Evolutionary conservation across 148 eudicot genomes (phyloP), one percentile per base, ranked within the genome.

Genomic region (Talinum fruticosum): DNA sequence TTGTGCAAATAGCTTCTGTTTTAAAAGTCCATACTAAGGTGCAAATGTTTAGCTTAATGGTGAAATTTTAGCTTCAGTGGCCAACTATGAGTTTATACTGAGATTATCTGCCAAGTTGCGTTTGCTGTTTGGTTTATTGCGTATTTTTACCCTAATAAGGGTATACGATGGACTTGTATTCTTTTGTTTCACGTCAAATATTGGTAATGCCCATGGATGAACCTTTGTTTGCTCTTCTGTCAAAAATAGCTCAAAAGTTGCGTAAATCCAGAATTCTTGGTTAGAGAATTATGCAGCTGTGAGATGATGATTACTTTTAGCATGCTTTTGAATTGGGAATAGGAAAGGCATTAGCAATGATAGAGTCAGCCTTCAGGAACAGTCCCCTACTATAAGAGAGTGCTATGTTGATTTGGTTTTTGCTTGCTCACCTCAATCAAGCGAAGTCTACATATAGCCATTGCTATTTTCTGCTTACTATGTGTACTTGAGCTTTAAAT

Each of bases 51-150:
- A 5, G 61, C 45, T 76, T 57, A 32, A 36, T 19, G 44, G 54
- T 36, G 30, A 54, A 76, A 26, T 23, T 76, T 71, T 51, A 53
- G 54, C 29, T 75, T 37, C 1, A 26, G 51, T 64, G 36, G 57
- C 26, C 32, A n/a, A 35, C 12, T 24, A 1, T 59, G 26, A 59
- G 5, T 59, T 15, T 18, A 29, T 45, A 49, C 53, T 28, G 26
- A 59, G 6, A 5, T 24, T 59, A 29, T 59, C 64, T 59, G 64
- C 28, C 29, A 6, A 59, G 64, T 59, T 59, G 26, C n/a, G 6
- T n/a, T 29, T 8, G 10, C 29, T 59, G 10, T n/a, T n/a, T 59
- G 64, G 64, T 59, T 59, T 59, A 32, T 82, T 41, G 64, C 32
- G 73, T 26, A 74, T 73, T 73, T 54, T 23, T 16, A 3, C 57